These are phyloP conservation scores for Iris pallida DNA, from an alignment of 116 monocot species.

Conservation along the genomic window DNA sequence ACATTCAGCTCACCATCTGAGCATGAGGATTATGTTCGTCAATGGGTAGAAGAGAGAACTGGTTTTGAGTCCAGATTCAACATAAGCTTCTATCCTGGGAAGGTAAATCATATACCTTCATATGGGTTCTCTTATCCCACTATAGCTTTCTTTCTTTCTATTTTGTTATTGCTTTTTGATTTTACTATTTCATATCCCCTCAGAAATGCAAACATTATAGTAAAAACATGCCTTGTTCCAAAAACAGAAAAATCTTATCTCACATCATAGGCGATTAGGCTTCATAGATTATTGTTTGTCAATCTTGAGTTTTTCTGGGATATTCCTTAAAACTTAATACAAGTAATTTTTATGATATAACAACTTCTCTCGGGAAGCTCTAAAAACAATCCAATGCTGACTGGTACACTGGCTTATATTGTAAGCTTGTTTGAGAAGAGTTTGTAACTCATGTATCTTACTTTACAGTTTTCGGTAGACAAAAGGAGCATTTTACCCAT, in stretches of 20 bases:
- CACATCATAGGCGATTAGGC: background rate
- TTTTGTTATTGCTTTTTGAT: background rate
- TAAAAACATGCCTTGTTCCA: no score
- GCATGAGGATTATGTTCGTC: conserved; percentile 60
- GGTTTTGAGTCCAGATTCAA: conserved; percentile 33
- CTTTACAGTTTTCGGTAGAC: conserved; percentile 55
- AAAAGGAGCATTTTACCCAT: conserved; percentile 84
- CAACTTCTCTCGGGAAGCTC: background rate
- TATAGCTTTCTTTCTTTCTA: background rate
- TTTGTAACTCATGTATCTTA: background rate
- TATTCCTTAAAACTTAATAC: background rate
- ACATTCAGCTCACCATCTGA: conserved; percentile 48
- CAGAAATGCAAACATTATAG: no score
- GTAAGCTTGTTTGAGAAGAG: background rate
- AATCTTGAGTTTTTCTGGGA: background rate
- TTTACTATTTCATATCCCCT: background rate
- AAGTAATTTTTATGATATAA: background rate
- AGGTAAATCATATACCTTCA: conserved; percentile 28
- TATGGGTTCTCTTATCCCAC: background rate
- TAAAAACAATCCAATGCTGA: background rate
- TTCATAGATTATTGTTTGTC: no score
- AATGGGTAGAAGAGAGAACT: conserved; percentile 67
- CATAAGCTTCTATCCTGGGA: conserved; percentile 78
- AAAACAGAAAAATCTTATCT: background rate
- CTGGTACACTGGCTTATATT: background rate